Evolutionary conservation across 345 rosid genomes (phyloP), one percentile per base, ranked within the genome.

Genomic region (Eucalyptus sp.): DNA sequence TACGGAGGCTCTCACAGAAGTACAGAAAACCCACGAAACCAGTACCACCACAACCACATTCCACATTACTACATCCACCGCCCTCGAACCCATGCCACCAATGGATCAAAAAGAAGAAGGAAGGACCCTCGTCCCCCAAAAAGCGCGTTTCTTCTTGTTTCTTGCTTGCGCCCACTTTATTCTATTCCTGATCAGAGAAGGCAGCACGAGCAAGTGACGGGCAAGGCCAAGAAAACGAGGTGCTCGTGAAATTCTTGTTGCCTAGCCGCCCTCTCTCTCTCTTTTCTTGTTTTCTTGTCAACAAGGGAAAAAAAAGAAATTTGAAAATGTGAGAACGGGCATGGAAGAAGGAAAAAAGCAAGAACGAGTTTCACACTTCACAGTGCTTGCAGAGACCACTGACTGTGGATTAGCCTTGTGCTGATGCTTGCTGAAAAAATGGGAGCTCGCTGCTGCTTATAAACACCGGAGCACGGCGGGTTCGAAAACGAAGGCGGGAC

Each of bases 1-100:
- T 66, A 97, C 99, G 88, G 99, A 95, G 11, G 94, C 97, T 89
- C 54, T 86, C 90, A 92, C 96, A 87, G 93, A 90, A 87, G 24
- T 91, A 87, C 25, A 89, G 91, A 89, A 93, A 90, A 76, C 89
- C 89, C 88, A 91, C 0, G 88, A 90, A 71, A 7, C 85, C 86
- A 94, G 86, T 81, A 96, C 52, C 90, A 89, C 92, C 87, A 90
- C 90, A 50, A 89, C 89, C 91, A 90, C 95, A 91, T 94, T 94
- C 90, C 92, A 90, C 96, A 94, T 92, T 89, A 51, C 46, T 88
- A 43, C 46, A 83, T 31, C 31, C 87, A 25, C 85, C 5, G 27
- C 54, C 88, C 50, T 68, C 41, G 7, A 50, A 43, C 46, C 22
- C 83, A 54, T 76, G 52, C 37, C 62, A 56, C 22, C 60, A 54